Conservation (phyloP, 805 yeast species). For the Metschnikowia hibisci region DNA sequence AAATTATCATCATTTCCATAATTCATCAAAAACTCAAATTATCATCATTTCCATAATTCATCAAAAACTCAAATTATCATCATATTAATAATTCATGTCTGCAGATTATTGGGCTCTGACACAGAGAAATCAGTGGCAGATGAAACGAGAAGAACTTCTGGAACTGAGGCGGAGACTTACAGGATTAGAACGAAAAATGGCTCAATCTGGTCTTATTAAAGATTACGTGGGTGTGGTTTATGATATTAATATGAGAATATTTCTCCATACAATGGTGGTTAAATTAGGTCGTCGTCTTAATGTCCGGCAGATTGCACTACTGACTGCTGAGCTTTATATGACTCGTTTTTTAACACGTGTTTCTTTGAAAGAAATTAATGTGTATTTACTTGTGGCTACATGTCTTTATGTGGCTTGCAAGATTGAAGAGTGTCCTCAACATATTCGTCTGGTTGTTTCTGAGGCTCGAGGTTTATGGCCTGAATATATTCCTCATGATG, state of each 20-base stretch:
- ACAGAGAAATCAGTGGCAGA: constrained; percentile 79
- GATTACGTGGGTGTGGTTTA: constrained; percentile 44
- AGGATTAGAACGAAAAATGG: constrained; percentile 40
- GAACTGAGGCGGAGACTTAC: constrained; percentile 42
- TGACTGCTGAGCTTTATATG: constrained; percentile 84
- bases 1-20: too few relatives aligned
- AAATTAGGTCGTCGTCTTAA: constrained; percentile 75
- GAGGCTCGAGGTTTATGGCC: constrained; percentile 95
- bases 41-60: too few relatives aligned
- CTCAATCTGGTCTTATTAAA: constrained; percentile 39
- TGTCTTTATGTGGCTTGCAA: constrained; percentile 88
- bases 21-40: too few relatives aligned
- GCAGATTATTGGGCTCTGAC: constrained; percentile 88
- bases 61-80: too few relatives aligned
- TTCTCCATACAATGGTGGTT: constrained; percentile 68
- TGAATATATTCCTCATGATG: constrained; percentile 86
- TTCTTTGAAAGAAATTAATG: constrained; percentile 74
- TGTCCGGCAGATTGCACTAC: constrained; percentile 76
- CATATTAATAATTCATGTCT: constrained; percentile 60
- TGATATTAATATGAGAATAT: constrained; percentile 68
- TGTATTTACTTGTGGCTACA: constrained; percentile 77
- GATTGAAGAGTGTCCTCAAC: constrained; percentile 94
- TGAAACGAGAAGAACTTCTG: constrained; percentile 56
- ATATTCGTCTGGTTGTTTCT: constrained; percentile 73
- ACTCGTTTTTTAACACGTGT: constrained; percentile 73